Conservation (phyloP, 768 basidiomycete species). For the Favolaschia claudopus region DNA sequence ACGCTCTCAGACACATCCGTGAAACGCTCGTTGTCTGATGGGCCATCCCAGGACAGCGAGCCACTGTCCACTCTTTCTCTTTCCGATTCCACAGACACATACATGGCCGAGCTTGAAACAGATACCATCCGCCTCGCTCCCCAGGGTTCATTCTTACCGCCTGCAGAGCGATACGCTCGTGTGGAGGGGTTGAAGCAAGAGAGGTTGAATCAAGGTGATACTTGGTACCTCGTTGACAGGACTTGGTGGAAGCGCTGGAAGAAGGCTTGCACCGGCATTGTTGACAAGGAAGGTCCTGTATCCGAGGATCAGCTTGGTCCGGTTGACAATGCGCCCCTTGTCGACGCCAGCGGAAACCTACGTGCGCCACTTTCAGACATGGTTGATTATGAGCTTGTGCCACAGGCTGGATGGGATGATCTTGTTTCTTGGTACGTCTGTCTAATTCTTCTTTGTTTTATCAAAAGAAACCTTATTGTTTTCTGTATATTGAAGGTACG, state of each 20-base stretch:
- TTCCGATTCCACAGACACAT: constrained; percentile 65
- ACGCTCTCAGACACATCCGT: constrained; percentile 79
- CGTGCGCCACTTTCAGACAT: constrained; percentile 59
- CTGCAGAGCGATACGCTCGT: constrained; percentile 55
- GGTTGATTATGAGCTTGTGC: constrained; percentile 78
- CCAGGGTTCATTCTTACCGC: constrained; percentile 38
- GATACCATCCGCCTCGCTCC: constrained; percentile 36
- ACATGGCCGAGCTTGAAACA: constrained; percentile 69
- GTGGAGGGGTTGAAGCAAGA: constrained; percentile 55
- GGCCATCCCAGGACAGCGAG: constrained; percentile 55
- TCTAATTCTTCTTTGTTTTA: constrained; percentile 2
- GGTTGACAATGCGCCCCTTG: constrained; percentile 75
- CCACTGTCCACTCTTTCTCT: constrained; percentile 52
- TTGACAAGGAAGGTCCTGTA: constrained; percentile 72
- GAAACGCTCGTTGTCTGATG: constrained; percentile 83
- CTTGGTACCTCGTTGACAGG: constrained; percentile 79
- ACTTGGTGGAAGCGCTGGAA: constrained; percentile 81
- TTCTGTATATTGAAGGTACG: constrained; percentile 65
- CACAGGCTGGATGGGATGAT: constrained; percentile 72
- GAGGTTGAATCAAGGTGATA: constrained; percentile 69
- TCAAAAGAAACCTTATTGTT: too few species aligned
- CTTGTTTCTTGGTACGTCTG: constrained; percentile 72
- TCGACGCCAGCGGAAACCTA: constrained; percentile 62
- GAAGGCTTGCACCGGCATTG: constrained; percentile 71
- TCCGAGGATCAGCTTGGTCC: constrained; percentile 72